phyloP scores from a whole-genome alignment of 257 asterid species.

The Eucommia ulmoides region DNA sequence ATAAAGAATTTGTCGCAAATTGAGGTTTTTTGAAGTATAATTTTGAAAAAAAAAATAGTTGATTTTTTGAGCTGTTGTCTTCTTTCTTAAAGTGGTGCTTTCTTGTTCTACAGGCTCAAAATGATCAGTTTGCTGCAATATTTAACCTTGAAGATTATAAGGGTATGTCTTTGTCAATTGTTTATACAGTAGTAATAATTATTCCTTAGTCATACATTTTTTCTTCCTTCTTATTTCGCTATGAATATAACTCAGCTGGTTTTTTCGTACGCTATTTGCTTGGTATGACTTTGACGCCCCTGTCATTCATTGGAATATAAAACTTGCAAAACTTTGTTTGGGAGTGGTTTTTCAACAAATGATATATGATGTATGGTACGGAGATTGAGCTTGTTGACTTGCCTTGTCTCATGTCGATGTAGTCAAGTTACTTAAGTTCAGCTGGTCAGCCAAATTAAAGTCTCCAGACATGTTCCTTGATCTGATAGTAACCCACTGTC shows the following conservation, averaged over 20 bases:
- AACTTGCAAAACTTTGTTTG: not conserved
- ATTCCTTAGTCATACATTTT: not conserved
- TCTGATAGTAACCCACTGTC: not conserved
- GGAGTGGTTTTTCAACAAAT: not conserved
- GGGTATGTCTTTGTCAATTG: constrained; percentile 34
- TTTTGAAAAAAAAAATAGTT: too few relatives aligned
- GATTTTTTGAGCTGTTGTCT: too few relatives aligned
- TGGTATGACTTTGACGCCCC: not conserved
- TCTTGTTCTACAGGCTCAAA: constrained; percentile 58
- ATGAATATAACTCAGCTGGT: not conserved
- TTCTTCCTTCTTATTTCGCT: not conserved
- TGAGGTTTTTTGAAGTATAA: too few relatives aligned
- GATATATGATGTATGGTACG: too few relatives aligned
- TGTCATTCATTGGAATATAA: not conserved
- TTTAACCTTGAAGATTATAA: constrained; percentile 93
- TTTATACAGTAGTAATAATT: not conserved
- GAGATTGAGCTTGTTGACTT: not conserved
- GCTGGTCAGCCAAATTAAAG: not conserved
- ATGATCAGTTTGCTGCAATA: constrained; percentile 62
- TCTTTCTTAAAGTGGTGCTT: constrained; percentile 6
- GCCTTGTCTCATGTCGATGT: not conserved
- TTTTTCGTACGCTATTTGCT: not conserved
- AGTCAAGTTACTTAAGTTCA: not conserved
- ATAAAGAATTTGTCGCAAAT: too few relatives aligned
- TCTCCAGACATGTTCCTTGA: not conserved